Percentiles rank a stretch among this genome's conserved stretches.
phyloP scores from a whole-genome alignment of 208 protist genomes.

The Borovskyia barvae region DNA sequence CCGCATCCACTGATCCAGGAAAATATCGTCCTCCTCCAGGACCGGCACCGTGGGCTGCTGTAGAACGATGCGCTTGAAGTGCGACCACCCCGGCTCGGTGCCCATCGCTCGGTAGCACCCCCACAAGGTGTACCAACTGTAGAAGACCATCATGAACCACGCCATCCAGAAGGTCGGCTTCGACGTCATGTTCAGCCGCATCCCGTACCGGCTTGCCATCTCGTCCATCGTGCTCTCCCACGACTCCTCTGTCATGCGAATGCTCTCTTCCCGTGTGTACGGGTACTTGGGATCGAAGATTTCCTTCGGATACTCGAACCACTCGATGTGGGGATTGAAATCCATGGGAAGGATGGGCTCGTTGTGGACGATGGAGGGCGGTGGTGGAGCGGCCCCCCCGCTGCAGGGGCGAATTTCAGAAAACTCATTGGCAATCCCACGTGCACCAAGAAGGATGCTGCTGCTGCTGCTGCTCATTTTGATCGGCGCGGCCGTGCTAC shows the following conservation, averaged over 20 bases:
- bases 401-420: conserved; percentile 39
- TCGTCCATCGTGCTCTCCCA: conserved; percentile 90
- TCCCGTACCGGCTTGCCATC: conserved; percentile 88
- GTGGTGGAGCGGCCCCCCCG: conserved; percentile 31
- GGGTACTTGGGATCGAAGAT: conserved; percentile 89
- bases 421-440: conserved; percentile 53
- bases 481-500: neutral
- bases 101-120: conserved; percentile 88
- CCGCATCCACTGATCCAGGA: conserved; percentile 87
- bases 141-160: conserved; percentile 80
- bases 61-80: conserved; percentile 72
- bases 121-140: conserved; percentile 88
- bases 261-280: conserved; percentile 88
- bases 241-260: conserved; percentile 88
- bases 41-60: conserved; percentile 70
- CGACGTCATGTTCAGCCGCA: conserved; percentile 82
- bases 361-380: conserved; percentile 73
- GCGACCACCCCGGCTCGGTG: conserved; percentile 78
- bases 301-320: conserved; percentile 91
- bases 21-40: conserved; percentile 89
- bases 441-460: neutral
- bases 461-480: too few species aligned
- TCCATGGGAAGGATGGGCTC: conserved; percentile 87
- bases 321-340: conserved; percentile 92
- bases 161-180: conserved; percentile 88